Base-by-base conservation (phyloP, 257 asterid genomes). In the Gentiana dahurica region DNA sequence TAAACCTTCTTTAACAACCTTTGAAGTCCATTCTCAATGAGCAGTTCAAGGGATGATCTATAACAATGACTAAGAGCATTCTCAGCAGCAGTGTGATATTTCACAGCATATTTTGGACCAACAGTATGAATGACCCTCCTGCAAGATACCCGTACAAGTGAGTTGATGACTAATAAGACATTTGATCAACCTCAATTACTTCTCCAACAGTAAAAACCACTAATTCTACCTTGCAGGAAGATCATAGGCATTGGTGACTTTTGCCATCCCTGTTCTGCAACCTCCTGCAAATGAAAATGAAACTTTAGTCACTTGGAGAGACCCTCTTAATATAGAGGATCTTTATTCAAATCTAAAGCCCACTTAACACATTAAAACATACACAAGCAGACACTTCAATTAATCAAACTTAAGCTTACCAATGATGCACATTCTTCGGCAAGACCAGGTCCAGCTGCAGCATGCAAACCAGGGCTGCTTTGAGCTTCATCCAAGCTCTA, bases 201-300 rank as follows among this genome's bases (percentile, higher is more conserved):
- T 54, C 9, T 7, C 12, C 37, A 54, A 46, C 33, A 32, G 52
- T 54, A 57, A 34, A 36, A 38, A 57, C 45, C 41, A 52, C 49
- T 36, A 61, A 46, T 66, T 71, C 46, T 65, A 90, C 98, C 98
- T 85, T 61, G 94, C 90, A 54, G 98, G 98, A 72, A 91, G 98
- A 69, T 91, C 87, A 75, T 88, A 88, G 12, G 73, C 72, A 72
- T 69, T 69, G 64, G 77, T 74, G 49, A 92, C 83, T 80, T 92
- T 92, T 62, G 95, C 95, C 97, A 88, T 85, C 74, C 99, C 99
- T 53, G 99, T 92, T 65, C 97, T 86, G 73, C 99, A 92, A 58
- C 95, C 99, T 65, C 99, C 99, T 92, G 66, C 51, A 55, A 58
- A 61, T 60, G 39, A 37, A 58, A 55, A 10, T 13, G 53, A 9